These are phyloP conservation scores for Pseudogymnoascus sp. DNA, from an alignment of 2,329 filamentous ascomycete species.

Conservation along the genomic window DNA sequence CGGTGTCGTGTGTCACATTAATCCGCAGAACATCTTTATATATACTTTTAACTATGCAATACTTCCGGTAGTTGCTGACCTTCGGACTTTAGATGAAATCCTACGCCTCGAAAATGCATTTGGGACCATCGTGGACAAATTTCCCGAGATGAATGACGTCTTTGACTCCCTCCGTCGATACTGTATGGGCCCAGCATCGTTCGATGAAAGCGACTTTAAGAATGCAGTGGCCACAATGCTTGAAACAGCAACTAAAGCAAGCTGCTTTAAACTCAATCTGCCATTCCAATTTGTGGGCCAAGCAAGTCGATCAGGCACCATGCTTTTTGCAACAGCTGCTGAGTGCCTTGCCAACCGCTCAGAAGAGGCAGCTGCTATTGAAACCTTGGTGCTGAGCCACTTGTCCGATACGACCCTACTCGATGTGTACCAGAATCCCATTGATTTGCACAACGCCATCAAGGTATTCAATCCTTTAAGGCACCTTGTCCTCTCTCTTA, in stretches of 20 bases:
- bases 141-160: slow-evolving; percentile 41
- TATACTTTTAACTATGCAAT: not conserved
- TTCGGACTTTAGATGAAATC: slow-evolving; percentile 38
- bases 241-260: slow-evolving; percentile 38
- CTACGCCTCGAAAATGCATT: slow-evolving; percentile 43
- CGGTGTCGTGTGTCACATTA: not conserved
- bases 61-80: not conserved
- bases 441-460: slow-evolving; percentile 45
- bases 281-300: slow-evolving; percentile 45
- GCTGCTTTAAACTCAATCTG: slow-evolving; percentile 42
- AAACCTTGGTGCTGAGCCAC: slow-evolving; percentile 45
- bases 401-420: slow-evolving; percentile 43
- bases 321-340: slow-evolving; percentile 47
- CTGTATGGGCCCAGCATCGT: slow-evolving; percentile 43
- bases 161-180: slow-evolving; percentile 40
- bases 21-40: not conserved
- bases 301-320: slow-evolving; percentile 41
- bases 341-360: slow-evolving; percentile 41
- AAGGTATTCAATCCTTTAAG: slow-evolving; percentile 36
- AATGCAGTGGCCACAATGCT: slow-evolving; percentile 37
- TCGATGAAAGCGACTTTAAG: slow-evolving; percentile 44
- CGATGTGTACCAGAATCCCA: slow-evolving; percentile 45
- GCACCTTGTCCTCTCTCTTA: slow-evolving; percentile 42
- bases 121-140: slow-evolving; percentile 29
- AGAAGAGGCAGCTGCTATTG: slow-evolving; percentile 38